Percentiles rank a stretch among this genome's conserved stretches.
Conservation (phyloP, 768 basidiomycete genomes). For the Dioszegia crocea region DNA sequence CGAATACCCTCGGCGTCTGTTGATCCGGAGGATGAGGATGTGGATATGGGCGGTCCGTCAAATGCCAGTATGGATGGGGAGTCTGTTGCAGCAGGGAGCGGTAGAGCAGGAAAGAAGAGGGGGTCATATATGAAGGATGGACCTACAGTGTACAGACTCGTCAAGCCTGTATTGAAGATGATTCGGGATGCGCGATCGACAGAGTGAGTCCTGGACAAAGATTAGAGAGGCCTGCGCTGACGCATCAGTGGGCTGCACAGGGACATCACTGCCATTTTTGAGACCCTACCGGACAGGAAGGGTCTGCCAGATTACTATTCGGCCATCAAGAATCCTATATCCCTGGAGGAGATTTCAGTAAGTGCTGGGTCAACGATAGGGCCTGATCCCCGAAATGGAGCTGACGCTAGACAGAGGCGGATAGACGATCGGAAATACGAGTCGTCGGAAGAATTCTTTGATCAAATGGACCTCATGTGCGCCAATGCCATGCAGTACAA, state of each 20-base stretch:
- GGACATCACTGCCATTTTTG: slow-evolving; percentile 61
- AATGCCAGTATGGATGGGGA: slow-evolving; percentile 16
- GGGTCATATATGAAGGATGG: slow-evolving; percentile 40
- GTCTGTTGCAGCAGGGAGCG: background rate
- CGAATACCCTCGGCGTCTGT: background rate
- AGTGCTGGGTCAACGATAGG: slow-evolving; percentile 15
- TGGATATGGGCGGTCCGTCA: slow-evolving; percentile 19
- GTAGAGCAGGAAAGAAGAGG: slow-evolving; percentile 13
- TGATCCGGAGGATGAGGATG: slow-evolving; percentile 12
- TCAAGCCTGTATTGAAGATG: slow-evolving; percentile 36
- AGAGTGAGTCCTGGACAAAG: slow-evolving; percentile 31
- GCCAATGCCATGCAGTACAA: slow-evolving; percentile 85
- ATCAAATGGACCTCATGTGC: slow-evolving; percentile 85
- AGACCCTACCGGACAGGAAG: slow-evolving; percentile 76
- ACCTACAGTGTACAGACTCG: slow-evolving; percentile 38
- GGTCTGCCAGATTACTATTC: slow-evolving; percentile 70
- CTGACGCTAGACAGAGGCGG: slow-evolving; percentile 72
- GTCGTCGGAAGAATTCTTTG: slow-evolving; percentile 65
- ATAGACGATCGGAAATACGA: slow-evolving; percentile 75
- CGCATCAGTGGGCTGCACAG: slow-evolving; percentile 27
- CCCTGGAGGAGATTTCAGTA: slow-evolving; percentile 78
- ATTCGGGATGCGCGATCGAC: slow-evolving; percentile 32
- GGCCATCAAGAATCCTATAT: slow-evolving; percentile 73
- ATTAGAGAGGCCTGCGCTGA: slow-evolving; percentile 7
- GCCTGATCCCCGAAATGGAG: too few species aligned